Conservation (phyloP, 352 stramenopile species). For the Phytophthora kernoviae region DNA sequence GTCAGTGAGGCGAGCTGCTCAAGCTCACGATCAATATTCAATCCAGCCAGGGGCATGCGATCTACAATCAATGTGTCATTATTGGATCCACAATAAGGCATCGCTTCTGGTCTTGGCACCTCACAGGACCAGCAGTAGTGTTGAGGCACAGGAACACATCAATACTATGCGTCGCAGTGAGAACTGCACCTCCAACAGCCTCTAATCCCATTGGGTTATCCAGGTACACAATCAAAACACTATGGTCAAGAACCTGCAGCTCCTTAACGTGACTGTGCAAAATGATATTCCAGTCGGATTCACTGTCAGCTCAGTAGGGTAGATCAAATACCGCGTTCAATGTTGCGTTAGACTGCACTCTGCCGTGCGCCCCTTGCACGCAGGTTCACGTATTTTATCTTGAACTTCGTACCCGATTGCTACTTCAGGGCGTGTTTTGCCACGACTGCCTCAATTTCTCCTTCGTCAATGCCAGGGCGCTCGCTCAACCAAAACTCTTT, state of each 20-base stretch:
- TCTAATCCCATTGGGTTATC: background rate
- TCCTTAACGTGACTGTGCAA: too few relatives aligned
- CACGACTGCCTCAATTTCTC: background rate
- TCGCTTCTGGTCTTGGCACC: conserved; percentile 7
- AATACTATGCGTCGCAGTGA: conserved; percentile 7
- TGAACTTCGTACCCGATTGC: background rate
- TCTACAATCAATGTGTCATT: conserved; percentile 10
- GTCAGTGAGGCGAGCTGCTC: background rate
- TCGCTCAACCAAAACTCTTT: background rate
- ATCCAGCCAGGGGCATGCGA: background rate
- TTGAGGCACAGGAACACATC: conserved; percentile 10
- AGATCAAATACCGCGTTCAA: background rate
- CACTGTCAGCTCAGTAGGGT: too few relatives aligned
- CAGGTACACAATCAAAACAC: conserved; percentile 3
- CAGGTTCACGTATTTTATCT: conserved; percentile 1
- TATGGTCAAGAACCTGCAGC: conserved; percentile 2
- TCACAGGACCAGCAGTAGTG: conserved; percentile 8
- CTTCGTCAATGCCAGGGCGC: background rate
- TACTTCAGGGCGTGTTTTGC: background rate
- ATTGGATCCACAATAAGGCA: conserved; percentile 9
- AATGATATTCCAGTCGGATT: too few relatives aligned
- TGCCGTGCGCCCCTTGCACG: background rate
- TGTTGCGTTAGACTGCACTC: conserved; percentile 3
- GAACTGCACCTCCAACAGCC: conserved; percentile 1
- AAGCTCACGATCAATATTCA: conserved; percentile 2